These are phyloP conservation scores for Ustilago nuda DNA, from an alignment of 1,284 basidiomycete species.

Conservation along the genomic window DNA sequence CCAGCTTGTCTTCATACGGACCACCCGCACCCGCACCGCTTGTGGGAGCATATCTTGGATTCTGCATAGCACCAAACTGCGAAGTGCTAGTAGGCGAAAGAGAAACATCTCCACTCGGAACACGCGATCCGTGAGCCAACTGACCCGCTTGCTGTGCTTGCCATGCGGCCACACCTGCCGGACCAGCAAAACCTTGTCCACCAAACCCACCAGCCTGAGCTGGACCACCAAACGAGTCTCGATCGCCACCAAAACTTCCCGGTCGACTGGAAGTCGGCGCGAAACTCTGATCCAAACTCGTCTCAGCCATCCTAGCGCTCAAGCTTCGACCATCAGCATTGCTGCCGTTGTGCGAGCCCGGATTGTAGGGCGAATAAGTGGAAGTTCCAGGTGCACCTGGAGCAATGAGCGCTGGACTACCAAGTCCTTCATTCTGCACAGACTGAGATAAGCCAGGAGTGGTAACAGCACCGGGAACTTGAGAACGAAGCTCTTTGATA, in stretches of 20 bases:
- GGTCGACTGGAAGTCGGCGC: conserved; percentile 39
- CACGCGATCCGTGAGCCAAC: conserved; percentile 26
- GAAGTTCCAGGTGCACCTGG: conserved; percentile 20
- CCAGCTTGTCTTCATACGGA: conserved; percentile 43
- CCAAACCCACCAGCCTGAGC: conserved; percentile 7
- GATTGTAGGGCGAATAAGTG: conserved; percentile 32
- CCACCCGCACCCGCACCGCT: conserved; percentile 13
- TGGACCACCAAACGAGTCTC: conserved; percentile 30
- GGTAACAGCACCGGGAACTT: conserved; percentile 28
- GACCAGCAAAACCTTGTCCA: conserved; percentile 30
- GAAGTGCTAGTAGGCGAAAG: conserved; percentile 24
- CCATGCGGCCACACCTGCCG: conserved; percentile 49
- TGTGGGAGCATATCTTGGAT: conserved; percentile 25
- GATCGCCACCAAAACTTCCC: conserved; percentile 33
- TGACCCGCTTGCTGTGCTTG: conserved; percentile 56
- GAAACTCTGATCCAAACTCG: conserved; percentile 40
- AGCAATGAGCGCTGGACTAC: conserved; percentile 43
- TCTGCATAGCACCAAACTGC: conserved; percentile 30
- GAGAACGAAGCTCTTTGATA: conserved; percentile 82
- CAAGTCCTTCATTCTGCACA: conserved; percentile 25
- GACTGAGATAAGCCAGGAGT: conserved; percentile 25
- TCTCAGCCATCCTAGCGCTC: conserved; percentile 39
- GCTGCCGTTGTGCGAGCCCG: conserved; percentile 44
- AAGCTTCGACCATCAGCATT: conserved; percentile 47
- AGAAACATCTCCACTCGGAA: conserved; percentile 36